Base-by-base conservation (phyloP, 2,329 filamentous ascomycete genomes). In the Tolypocladium tundrense region DNA sequence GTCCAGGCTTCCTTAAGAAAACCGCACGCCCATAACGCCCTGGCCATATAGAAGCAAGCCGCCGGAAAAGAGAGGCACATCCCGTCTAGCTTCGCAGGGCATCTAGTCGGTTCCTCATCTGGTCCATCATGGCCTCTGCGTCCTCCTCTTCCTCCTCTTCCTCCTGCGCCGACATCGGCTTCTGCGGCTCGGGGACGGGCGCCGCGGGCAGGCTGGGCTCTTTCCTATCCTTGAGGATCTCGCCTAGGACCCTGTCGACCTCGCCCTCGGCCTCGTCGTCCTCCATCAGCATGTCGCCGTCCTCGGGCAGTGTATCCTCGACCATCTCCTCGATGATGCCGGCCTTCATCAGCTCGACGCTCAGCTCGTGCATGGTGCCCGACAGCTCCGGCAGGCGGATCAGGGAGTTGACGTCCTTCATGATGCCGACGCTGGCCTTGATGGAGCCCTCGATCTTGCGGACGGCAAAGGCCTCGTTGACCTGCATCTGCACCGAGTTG, bases 241-340 rank as follows among this genome's bases (percentile, higher is more conserved):
- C 94, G 3, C 90, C 87, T 33, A 99, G 78, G 14, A 97, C 87
- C 80, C 93, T 95, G 68, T 97, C 92, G 11, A 97, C 90, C 78
- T 97, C 93, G 24, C 76, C 77, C 69, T 88, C 86, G 2, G 81
- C 86, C 71, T 90, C 87, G 7, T 86, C 88, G 66, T 92, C 90
- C 61, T 90, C 90, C 59, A 89, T 85, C 59, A 90, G 83, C 56
- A 84, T 78, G 64, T 90, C 77, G 55, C 87, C 74, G 58, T 91
- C 87, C 63, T 87, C 82, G n/a, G 91, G 90, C 63, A 97, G 76
- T 50, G 81, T 86, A 70, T 97, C 93, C 53, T 87, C 89, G 5
- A 96, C 86, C 89, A 97, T 97, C 77, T 99, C 94, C 78, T 97
- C 93, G 60, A 97, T 96, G 63, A 99, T 93, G 19, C 93, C 94